Evolutionary conservation across 2,329 filamentous ascomycete species (phyloP).

Genomic region (Aureobasidium sp.): DNA sequence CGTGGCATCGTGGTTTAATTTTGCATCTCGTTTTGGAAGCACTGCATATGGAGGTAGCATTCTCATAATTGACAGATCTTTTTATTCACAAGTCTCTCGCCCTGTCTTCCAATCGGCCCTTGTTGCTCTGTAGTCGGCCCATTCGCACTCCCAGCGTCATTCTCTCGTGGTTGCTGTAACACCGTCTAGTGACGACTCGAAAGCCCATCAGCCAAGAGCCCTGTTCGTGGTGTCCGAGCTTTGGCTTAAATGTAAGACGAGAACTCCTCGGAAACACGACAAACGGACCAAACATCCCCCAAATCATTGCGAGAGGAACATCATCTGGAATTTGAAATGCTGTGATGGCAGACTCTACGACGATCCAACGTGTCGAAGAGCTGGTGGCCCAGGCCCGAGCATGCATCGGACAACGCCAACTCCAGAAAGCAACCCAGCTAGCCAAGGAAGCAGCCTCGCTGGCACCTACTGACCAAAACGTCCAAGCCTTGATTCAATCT

Average conservation of each 20-base stretch:
- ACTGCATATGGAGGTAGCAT: not conserved
- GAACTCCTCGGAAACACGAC: not conserved
- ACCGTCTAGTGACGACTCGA: not conserved
- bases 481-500: not conserved
- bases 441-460: slow-evolving; percentile 12
- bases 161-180: not conserved
- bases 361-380: slow-evolving; percentile 6
- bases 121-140: not conserved
- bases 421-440: slow-evolving; percentile 7
- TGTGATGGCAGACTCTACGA: slow-evolving; percentile 5
- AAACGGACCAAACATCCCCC: not conserved
- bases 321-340: not conserved
- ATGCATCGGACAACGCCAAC: slow-evolving; percentile 7
- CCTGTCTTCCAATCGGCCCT: not conserved
- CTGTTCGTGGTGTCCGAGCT: not conserved
- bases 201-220: not conserved
- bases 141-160: not conserved
- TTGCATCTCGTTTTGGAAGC: not conserved
- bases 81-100: not conserved
- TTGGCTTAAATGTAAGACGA: slow-evolving; percentile 6
- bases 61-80: not conserved
- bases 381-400: not conserved
- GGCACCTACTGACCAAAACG: slow-evolving; percentile 5
- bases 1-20: slow-evolving; percentile 9
- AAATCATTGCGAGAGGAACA: not conserved